These are phyloP conservation scores for Salvia splendens DNA, from an alignment of 257 asterid species.

Conservation along the genomic window DNA sequence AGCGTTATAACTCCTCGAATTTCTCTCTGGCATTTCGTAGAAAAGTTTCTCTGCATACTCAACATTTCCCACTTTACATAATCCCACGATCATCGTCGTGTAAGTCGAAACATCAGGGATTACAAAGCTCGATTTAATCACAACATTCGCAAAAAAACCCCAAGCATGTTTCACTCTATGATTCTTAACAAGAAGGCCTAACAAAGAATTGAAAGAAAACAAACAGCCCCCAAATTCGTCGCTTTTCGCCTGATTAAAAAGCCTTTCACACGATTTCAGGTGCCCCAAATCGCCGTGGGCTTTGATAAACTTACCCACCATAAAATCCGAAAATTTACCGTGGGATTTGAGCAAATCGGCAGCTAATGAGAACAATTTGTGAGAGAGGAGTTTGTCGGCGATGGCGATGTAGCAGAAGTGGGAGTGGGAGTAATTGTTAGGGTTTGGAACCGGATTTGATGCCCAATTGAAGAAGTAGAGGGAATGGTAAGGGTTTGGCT, in stretches of 20 bases:
- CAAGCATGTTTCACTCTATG: slow-evolving; percentile 37
- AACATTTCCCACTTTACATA: slow-evolving; percentile 47
- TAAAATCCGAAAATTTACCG: slow-evolving; percentile 42
- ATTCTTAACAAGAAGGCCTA: slow-evolving; percentile 53
- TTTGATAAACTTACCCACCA: slow-evolving; percentile 55
- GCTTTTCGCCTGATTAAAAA: slow-evolving; percentile 38
- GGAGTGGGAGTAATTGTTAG: slow-evolving; percentile 38
- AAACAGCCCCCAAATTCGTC: slow-evolving; percentile 41
- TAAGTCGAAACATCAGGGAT: slow-evolving; percentile 50
- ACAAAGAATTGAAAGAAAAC: slow-evolving; percentile 51
- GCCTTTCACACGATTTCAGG: slow-evolving; percentile 40
- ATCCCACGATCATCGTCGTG: slow-evolving; percentile 46
- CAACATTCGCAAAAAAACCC: slow-evolving; percentile 43
- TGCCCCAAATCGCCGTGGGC: slow-evolving; percentile 58
- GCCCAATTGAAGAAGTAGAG: slow-evolving; percentile 61
- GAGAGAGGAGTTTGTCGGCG: slow-evolving; percentile 46
- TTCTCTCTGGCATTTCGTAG: slow-evolving; percentile 46
- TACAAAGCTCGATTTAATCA: slow-evolving; percentile 37
- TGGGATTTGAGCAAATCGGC: slow-evolving; percentile 39
- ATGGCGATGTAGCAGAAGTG: slow-evolving; percentile 52
- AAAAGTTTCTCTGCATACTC: slow-evolving; percentile 50
- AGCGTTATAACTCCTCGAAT: slow-evolving; percentile 40
- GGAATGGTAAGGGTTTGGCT: slow-evolving; percentile 44
- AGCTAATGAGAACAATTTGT: slow-evolving; percentile 40
- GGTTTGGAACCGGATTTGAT: slow-evolving; percentile 40